Evolutionary conservation across 306 rosid genomes (phyloP).

Genomic region (Luffa aegyptiaca): DNA sequence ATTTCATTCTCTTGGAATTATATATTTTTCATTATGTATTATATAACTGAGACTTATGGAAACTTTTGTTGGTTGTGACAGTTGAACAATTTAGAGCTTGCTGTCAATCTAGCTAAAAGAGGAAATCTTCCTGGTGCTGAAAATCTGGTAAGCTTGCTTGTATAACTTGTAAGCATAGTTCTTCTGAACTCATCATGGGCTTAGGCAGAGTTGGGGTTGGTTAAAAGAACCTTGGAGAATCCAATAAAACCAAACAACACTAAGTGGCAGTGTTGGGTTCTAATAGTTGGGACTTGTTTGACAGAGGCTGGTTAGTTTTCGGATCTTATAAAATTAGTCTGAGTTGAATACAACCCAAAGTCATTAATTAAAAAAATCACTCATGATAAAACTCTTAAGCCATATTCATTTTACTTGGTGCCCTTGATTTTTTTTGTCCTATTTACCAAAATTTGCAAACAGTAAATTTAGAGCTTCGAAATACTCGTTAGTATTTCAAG

Average conservation of each 20-base stretch:
- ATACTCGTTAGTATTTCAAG: not conserved
- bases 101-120: constrained; percentile 95
- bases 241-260: not conserved
- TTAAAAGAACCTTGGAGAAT: not conserved
- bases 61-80: constrained; percentile 12
- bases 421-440: not conserved
- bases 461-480: not conserved
- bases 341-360: not conserved
- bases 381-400: not conserved
- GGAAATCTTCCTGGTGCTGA: constrained; percentile 99
- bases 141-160: constrained; percentile 54
- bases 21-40: not conserved
- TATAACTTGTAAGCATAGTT: not conserved
- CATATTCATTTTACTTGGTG: not conserved
- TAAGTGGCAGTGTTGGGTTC: not conserved
- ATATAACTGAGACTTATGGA: not conserved
- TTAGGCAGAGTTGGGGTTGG: not conserved
- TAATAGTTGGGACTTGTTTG: not conserved
- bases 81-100: constrained; percentile 98
- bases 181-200: not conserved
- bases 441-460: not conserved
- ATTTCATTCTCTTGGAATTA: constrained; percentile 6
- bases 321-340: not conserved
- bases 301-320: not conserved
- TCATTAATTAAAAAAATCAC: not conserved